Conservation (phyloP, 495 filamentous ascomycete genomes). For the Podospora comata region DNA sequence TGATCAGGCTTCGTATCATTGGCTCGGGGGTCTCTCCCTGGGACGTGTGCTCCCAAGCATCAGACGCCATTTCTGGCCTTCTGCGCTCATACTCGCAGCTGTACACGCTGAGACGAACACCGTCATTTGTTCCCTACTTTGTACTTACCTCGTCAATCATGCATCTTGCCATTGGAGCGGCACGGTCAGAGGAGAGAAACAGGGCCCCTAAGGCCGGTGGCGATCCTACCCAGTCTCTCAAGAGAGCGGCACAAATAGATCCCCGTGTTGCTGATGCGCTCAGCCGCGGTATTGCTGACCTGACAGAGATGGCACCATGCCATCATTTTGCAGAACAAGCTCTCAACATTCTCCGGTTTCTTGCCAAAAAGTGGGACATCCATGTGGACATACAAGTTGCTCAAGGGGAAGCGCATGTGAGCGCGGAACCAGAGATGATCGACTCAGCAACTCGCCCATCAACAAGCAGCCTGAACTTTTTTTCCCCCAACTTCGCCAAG, state of each 20-base stretch:
- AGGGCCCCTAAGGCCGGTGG: slow-evolving; percentile 5
- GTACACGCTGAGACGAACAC: slow-evolving; percentile 56
- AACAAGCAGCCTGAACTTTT: slow-evolving; percentile 50
- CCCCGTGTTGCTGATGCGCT: slow-evolving; percentile 39
- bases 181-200: slow-evolving; percentile 16
- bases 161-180: slow-evolving; percentile 52
- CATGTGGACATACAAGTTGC: slow-evolving; percentile 40
- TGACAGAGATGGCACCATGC: slow-evolving; percentile 56
- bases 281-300: slow-evolving; percentile 46
- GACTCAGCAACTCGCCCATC: slow-evolving; percentile 35
- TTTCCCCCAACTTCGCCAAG: slow-evolving; percentile 45
- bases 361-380: slow-evolving; percentile 57
- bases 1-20: slow-evolving; percentile 59
- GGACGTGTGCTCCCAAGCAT: slow-evolving; percentile 59
- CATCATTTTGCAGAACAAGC: slow-evolving; percentile 58
- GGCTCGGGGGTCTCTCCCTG: slow-evolving; percentile 58
- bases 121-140: slow-evolving; percentile 58
- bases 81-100: slow-evolving; percentile 56
- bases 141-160: slow-evolving; percentile 57
- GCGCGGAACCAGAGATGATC: slow-evolving; percentile 14
- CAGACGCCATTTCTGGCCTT: slow-evolving; percentile 58
- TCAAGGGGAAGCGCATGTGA: slow-evolving; percentile 1
- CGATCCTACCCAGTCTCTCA: slow-evolving; percentile 25
- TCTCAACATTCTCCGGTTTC: slow-evolving; percentile 54
- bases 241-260: slow-evolving; percentile 24